Base-by-base conservation (phyloP, 805 yeast species). In the Barnettozyma botsteinii region DNA sequence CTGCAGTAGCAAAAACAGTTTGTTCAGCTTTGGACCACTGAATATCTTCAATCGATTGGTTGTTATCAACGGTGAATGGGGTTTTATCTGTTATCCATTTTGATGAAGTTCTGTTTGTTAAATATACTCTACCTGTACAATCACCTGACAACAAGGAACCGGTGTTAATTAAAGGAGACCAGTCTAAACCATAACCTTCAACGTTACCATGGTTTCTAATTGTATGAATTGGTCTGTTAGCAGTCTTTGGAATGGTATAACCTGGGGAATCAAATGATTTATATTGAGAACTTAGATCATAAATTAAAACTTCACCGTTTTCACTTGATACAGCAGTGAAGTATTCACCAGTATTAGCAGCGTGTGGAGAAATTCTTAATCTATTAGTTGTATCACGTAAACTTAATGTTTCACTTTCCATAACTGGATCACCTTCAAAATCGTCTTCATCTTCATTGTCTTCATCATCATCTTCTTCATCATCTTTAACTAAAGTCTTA, bases 141-240 rank as follows among this genome's bases (percentile, higher is more conserved):
- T 93, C 98, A 53, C 98, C 98, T 4, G 94, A 76, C 42, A 93
- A 69, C 46, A 93, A 66, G 1, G 88, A 73, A 18, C 98, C 98
- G 4, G 86, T 76, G 49, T 72, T 73, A 45, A 79, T 75, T 48
- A 83, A 66, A 31, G 97, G 96, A 1, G 95, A 85, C 98, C 98
- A 93, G 62, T 91, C 98, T 33, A 93, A 62, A 13, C 96, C 98
- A 56, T 87, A 93, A 26, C 98, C 98, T 66, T 93, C 98, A n/a
- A 85, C 95, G 50, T 82, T 81, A 19, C 97, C 97, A 60, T 93
- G 98, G 48, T 66, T 72, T 55, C 76, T 76, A 44, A 93, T 70
- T 7, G 95, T 87, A 64, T 88, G 89, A 10, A 79, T 57, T 15
- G 98, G 96, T 60, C 80, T 76, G 58, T 83, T 86, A 47, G 80